Evolutionary conservation across 2,329 filamentous ascomycete genomes (phyloP).

Genomic region (Pestalotiopsis fici): DNA sequence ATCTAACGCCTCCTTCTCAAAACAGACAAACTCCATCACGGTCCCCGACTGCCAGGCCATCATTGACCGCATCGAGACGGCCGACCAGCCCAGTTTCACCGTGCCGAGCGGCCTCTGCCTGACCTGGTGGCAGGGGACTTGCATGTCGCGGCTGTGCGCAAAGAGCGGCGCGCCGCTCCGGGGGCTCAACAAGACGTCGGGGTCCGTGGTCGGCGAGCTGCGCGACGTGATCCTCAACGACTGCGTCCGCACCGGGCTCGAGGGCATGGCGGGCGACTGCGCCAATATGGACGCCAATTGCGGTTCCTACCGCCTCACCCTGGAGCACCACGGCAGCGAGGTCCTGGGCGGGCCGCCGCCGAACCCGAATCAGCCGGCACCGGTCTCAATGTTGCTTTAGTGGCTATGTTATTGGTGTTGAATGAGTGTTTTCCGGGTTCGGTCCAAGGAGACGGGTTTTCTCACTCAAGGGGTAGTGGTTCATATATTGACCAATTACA

Average conservation of each 20-base stretch:
- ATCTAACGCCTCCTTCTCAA: not conserved
- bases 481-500: too few species aligned
- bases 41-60: constrained; percentile 10
- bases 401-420: not conserved
- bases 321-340: constrained; percentile 7
- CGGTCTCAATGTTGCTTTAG: not conserved
- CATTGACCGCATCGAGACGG: constrained; percentile 1
- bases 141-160: constrained; percentile 13
- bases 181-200: constrained; percentile 3
- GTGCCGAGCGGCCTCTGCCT: constrained; percentile 8
- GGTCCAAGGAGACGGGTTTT: too few species aligned
- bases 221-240: not conserved
- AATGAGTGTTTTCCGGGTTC: too few species aligned
- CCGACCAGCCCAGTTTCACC: not conserved
- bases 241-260: constrained; percentile 4
- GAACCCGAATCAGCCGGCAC: not conserved
- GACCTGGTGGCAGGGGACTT: constrained; percentile 9
- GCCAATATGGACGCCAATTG: constrained; percentile 4
- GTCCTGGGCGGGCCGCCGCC: not conserved
- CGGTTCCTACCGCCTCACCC: constrained; percentile 11
- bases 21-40: constrained; percentile 1
- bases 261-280: constrained; percentile 12
- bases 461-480: too few species aligned
- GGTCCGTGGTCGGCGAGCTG: constrained; percentile 8
- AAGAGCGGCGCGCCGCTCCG: not conserved